These are phyloP conservation scores for Tulasnella sp. DNA, from an alignment of 768 basidiomycete genomes.

Conservation along the genomic window DNA sequence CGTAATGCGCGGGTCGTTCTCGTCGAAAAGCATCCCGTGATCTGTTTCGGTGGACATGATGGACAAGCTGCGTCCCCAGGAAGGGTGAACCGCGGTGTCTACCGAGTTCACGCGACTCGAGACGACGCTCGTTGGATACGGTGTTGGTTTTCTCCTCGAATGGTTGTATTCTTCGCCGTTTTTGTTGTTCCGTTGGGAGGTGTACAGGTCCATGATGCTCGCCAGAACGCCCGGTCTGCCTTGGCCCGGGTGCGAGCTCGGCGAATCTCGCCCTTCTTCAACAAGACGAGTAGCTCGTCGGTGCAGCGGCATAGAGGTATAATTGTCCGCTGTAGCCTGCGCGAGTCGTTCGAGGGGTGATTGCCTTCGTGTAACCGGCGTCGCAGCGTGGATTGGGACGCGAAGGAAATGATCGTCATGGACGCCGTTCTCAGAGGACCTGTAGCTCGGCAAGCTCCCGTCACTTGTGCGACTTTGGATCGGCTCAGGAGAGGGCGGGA, in stretches of 20 bases:
- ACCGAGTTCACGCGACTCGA: not conserved
- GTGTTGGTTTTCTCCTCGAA: not conserved
- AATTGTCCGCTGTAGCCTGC: not conserved
- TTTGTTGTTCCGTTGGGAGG: not conserved
- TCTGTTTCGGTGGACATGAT: constrained; percentile 32
- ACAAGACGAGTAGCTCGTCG: not conserved
- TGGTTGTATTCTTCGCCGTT: not conserved
- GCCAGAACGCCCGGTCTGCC: not conserved
- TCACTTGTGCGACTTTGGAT: not conserved
- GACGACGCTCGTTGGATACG: not conserved
- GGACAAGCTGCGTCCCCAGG: not conserved
- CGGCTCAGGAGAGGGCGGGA: not conserved
- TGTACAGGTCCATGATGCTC: not conserved
- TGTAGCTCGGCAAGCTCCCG: not conserved
- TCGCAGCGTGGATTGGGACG: not conserved
- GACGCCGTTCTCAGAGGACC: not conserved
- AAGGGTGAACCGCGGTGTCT: not conserved
- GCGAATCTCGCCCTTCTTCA: not conserved
- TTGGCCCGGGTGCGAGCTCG: not conserved
- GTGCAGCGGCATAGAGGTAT: not conserved
- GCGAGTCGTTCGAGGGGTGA: not conserved
- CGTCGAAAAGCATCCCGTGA: constrained; percentile 36
- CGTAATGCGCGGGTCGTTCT: constrained; percentile 61
- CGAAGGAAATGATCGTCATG: not conserved
- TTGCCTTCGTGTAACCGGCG: not conserved